phyloP scores from a whole-genome alignment of 116 monocot species.

The Trichopus zeylanicus region DNA sequence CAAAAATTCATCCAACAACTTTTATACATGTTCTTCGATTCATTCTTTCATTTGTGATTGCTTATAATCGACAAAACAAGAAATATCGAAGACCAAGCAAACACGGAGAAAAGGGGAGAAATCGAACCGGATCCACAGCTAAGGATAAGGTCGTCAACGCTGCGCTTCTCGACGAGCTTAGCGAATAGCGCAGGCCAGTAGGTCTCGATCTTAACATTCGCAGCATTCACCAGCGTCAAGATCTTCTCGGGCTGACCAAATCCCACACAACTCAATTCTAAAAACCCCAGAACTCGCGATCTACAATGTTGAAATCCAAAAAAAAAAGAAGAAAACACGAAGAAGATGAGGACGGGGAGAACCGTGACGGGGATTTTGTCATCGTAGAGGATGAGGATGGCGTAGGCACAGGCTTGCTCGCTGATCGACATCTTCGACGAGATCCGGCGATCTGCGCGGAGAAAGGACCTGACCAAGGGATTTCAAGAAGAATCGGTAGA shows the following conservation, averaged over 20 bases:
- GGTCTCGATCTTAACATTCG: constrained; percentile 57
- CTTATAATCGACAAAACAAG: not conserved
- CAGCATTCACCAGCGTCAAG: constrained; percentile 55
- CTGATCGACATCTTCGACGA: not conserved
- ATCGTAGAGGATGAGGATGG: constrained; percentile 62
- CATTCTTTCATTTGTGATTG: too few species aligned
- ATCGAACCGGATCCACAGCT: constrained; percentile 58
- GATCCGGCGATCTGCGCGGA: not conserved
- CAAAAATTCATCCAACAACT: too few species aligned
- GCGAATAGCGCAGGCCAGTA: constrained; percentile 76
- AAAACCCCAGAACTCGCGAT: too few species aligned
- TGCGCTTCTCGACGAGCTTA: constrained; percentile 70
- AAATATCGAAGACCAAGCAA: not conserved
- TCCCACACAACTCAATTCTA: not conserved
- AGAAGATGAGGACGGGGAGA: not conserved
- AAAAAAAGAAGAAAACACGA: not conserved
- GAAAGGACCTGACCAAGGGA: not conserved
- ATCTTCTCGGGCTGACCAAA: constrained; percentile 68
- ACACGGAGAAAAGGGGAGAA: not conserved
- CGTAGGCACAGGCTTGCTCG: constrained; percentile 69
- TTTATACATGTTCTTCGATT: too few species aligned
- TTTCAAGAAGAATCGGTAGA: too few species aligned
- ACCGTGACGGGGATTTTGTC: constrained; percentile 84
- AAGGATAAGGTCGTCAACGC: constrained; percentile 63
- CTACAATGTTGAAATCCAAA: too few species aligned